Conservation (phyloP, 1,284 basidiomycete genomes). For the Leccinum subfulvum region DNA sequence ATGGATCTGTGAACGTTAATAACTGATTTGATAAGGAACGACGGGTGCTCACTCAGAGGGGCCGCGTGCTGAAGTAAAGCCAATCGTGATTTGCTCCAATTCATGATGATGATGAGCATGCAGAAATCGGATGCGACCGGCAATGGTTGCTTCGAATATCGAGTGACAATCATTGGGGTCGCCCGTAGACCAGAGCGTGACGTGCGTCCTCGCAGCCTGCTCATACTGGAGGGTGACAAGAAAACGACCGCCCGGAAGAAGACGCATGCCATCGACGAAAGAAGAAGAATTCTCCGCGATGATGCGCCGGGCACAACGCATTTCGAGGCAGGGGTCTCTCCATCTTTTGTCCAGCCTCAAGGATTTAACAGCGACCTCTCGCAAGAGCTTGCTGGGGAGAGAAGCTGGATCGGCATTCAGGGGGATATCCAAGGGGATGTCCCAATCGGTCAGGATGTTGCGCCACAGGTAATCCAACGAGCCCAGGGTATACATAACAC, state of each 20-base stretch:
- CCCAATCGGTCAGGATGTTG: constrained; percentile 17
- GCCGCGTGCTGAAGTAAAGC: constrained; percentile 13
- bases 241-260: constrained; percentile 29
- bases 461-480: constrained; percentile 28
- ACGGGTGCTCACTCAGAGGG: constrained; percentile 17
- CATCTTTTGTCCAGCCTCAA: constrained; percentile 54
- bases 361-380: constrained; percentile 39
- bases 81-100: constrained; percentile 19
- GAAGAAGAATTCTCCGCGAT: constrained; percentile 18
- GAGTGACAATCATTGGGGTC: constrained; percentile 1
- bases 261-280: constrained; percentile 22
- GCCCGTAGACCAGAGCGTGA: constrained; percentile 25
- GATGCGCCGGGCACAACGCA: constrained; percentile 39
- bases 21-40: not conserved
- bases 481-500: constrained; percentile 45
- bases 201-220: constrained; percentile 11
- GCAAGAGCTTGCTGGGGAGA: constrained; percentile 36
- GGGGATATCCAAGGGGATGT: constrained; percentile 39
- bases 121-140: constrained; percentile 22
- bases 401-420: constrained; percentile 22
- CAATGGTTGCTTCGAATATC: constrained; percentile 16
- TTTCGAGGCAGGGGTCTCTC: constrained; percentile 37
- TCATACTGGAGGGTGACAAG: constrained; percentile 23
- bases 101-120: constrained; percentile 17
- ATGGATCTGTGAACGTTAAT: constrained; percentile 19